Percentiles rank a stretch among this genome's conserved stretches.
These are phyloP conservation scores for Xylariomycetidae sp. DNA, from an alignment of 2,329 filamentous ascomycete genomes.

Conservation along the genomic window DNA sequence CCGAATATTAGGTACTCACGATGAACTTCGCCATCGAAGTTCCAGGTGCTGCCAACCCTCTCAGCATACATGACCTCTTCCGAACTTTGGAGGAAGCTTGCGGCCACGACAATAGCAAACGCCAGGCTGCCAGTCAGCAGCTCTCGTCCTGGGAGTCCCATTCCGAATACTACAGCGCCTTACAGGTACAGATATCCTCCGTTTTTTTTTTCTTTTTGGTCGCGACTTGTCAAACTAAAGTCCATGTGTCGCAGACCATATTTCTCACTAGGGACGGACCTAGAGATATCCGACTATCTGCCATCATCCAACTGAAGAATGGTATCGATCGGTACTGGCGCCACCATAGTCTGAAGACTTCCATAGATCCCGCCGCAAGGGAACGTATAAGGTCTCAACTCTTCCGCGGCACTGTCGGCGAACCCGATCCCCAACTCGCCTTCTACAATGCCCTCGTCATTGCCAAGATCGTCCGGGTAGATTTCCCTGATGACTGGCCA, in stretches of 20 bases:
- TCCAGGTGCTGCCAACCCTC: conserved; percentile 72
- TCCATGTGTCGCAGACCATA: conserved; percentile 65
- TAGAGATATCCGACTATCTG: conserved; percentile 76
- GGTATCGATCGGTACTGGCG: conserved; percentile 95
- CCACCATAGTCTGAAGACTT: conserved; percentile 53
- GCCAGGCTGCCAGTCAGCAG: conserved; percentile 66
- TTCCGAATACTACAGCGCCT: conserved; percentile 59
- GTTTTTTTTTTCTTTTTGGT: neutral
- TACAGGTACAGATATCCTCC: conserved; percentile 52
- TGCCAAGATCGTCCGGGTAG: conserved; percentile 83
- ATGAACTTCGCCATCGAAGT: conserved; percentile 76
- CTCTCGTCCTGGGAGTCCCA: conserved; percentile 67
- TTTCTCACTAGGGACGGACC: conserved; percentile 78
- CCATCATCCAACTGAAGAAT: conserved; percentile 93
- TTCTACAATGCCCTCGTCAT: conserved; percentile 84
- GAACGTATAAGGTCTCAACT: conserved; percentile 68
- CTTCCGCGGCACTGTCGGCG: conserved; percentile 71
- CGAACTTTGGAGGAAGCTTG: conserved; percentile 60
- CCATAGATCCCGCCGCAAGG: conserved; percentile 73
- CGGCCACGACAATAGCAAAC: conserved; percentile 56
- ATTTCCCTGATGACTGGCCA: conserved; percentile 85
- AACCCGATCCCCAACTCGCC: conserved; percentile 70
- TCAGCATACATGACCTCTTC: conserved; percentile 59
- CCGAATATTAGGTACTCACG: no score
- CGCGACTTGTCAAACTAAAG: no score